phyloP scores from a whole-genome alignment of 1,284 basidiomycete species.

The Sporisorium scitamineum region DNA sequence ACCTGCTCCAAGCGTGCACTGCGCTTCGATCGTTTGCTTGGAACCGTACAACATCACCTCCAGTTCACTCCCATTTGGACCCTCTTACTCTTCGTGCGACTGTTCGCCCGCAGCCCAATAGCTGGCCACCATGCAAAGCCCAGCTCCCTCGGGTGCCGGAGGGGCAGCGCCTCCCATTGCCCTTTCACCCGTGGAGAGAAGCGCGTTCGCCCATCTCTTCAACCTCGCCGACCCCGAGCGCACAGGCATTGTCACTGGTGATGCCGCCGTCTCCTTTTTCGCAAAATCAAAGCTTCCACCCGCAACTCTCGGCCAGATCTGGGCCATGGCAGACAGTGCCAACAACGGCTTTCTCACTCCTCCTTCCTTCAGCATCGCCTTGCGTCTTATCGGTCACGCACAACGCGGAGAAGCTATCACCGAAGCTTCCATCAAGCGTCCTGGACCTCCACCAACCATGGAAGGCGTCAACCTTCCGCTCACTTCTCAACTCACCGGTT shows the following conservation, averaged over 20 bases:
- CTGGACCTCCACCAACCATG: slow-evolving; percentile 84
- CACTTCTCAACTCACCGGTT: slow-evolving; percentile 36
- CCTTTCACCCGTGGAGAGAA: slow-evolving; percentile 57
- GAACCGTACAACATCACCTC: background rate
- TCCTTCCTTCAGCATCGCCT: slow-evolving; percentile 78
- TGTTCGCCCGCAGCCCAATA: background rate
- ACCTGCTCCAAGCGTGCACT: background rate
- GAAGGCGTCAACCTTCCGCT: slow-evolving; percentile 76
- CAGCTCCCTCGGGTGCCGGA: slow-evolving; percentile 40
- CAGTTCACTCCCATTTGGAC: background rate
- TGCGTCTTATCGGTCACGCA: slow-evolving; percentile 90
- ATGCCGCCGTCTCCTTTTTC: slow-evolving; percentile 67
- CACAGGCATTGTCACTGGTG: slow-evolving; percentile 64
- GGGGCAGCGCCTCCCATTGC: slow-evolving; percentile 34
- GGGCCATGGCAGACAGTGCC: slow-evolving; percentile 87
- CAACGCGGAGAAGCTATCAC: slow-evolving; percentile 84
- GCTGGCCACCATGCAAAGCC: slow-evolving; percentile 45
- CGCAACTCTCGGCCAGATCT: slow-evolving; percentile 84
- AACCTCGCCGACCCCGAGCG: slow-evolving; percentile 61
- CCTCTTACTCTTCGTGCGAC: background rate
- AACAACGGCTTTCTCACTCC: slow-evolving; percentile 71
- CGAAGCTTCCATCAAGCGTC: slow-evolving; percentile 65
- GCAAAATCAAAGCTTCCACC: slow-evolving; percentile 63
- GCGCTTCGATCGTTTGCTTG: background rate
- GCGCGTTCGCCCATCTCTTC: slow-evolving; percentile 64